A percentile compares a stretch with the other conserved stretches of the same genome.
Evolutionary conservation across 208 protist species (phyloP).

Genomic region (Zelonia costaricensis): DNA sequence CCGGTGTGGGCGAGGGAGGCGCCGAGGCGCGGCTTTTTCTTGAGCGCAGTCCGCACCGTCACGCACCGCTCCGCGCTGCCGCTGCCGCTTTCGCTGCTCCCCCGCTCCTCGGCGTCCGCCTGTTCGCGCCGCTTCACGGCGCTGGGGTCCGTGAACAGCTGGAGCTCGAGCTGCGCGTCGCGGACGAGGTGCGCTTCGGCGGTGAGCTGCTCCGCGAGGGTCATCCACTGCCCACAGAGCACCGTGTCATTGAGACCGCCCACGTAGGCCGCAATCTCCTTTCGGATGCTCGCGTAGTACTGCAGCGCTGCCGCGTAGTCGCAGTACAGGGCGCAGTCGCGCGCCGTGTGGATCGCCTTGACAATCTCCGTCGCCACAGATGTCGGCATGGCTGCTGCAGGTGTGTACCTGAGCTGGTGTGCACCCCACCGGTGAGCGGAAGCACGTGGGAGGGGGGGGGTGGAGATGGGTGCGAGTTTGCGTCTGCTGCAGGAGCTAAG

Average conservation of each 20-base stretch:
- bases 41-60: background rate
- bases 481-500: no score
- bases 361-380: constrained; percentile 36
- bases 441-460: background rate
- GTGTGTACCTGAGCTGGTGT: background rate
- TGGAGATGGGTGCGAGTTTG: background rate
- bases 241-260: constrained; percentile 21
- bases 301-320: constrained; percentile 68
- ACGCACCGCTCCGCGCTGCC: constrained; percentile 4
- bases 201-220: constrained; percentile 37
- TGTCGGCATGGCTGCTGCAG: constrained; percentile 1
- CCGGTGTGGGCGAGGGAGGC: background rate
- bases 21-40: constrained; percentile 15
- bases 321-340: constrained; percentile 60
- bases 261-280: constrained; percentile 40
- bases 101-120: constrained; percentile 9
- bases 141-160: constrained; percentile 18
- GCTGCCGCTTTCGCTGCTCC: constrained; percentile 8
- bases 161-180: constrained; percentile 40
- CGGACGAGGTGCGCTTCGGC: constrained; percentile 41
- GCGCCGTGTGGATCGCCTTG: constrained; percentile 53
- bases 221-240: constrained; percentile 37
- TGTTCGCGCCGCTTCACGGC: constrained; percentile 7
- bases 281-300: constrained; percentile 53
- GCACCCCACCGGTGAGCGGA: no score